Conservation (phyloP, 2,329 filamentous ascomycete genomes). For the Orbilia quercus region DNA sequence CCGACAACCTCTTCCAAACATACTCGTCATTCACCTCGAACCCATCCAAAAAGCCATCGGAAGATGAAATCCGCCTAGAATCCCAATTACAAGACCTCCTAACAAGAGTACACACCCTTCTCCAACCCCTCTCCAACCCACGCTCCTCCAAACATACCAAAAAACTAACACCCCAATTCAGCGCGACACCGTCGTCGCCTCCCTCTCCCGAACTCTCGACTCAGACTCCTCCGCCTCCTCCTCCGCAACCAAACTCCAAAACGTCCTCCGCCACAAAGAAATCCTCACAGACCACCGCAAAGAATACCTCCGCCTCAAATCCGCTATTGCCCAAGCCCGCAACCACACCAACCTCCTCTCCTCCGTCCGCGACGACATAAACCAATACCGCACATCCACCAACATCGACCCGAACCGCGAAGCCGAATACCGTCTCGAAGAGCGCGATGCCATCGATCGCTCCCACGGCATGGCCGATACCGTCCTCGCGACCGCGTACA, state of each 20-base stretch:
- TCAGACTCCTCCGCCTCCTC: slow-evolving; percentile 87
- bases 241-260: slow-evolving; percentile 96
- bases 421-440: slow-evolving; percentile 96
- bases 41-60: slow-evolving; percentile 80
- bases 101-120: slow-evolving; percentile 74
- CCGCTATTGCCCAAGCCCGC: slow-evolving; percentile 79
- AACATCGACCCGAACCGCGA: slow-evolving; percentile 66
- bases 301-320: slow-evolving; percentile 80
- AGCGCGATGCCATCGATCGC: slow-evolving; percentile 85
- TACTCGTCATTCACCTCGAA: slow-evolving; percentile 92
- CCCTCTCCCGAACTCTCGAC: slow-evolving; percentile 89
- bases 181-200: slow-evolving; percentile 82
- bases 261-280: slow-evolving; percentile 89
- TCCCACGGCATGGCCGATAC: slow-evolving; percentile 89
- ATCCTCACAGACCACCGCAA: slow-evolving; percentile 86
- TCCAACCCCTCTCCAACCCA: slow-evolving; percentile 32
- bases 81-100: slow-evolving; percentile 84
- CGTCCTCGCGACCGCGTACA: slow-evolving; percentile 94
- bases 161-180: slow-evolving; percentile 63
- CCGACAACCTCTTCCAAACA: slow-evolving; percentile 67
- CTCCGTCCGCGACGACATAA: slow-evolving; percentile 90
- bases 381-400: slow-evolving; percentile 76
- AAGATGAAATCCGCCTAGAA: slow-evolving; percentile 84
- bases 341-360: slow-evolving; percentile 89
- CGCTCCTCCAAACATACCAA: too few relatives aligned